These are phyloP conservation scores for Earliella scabrosa DNA, from an alignment of 1,284 basidiomycete species.

Conservation along the genomic window DNA sequence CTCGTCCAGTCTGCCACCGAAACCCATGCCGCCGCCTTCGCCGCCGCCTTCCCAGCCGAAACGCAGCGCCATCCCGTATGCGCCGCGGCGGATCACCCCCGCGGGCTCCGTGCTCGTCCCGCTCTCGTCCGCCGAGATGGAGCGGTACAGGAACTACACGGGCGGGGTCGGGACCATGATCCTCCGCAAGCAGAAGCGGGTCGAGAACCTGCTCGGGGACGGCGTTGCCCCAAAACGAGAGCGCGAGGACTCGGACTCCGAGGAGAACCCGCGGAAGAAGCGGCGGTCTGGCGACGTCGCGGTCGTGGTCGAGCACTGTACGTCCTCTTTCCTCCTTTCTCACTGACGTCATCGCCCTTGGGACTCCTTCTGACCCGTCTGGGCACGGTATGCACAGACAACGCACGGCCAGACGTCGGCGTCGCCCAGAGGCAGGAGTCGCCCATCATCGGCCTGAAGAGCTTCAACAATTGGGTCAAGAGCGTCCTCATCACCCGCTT, in stretches of 20 bases:
- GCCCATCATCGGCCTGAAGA: slow-evolving; percentile 95
- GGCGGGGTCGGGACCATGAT: slow-evolving; percentile 58
- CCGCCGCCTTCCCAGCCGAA: slow-evolving; percentile 25
- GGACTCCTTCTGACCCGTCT: slow-evolving; percentile 8
- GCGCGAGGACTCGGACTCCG: slow-evolving; percentile 51
- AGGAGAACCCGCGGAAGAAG: slow-evolving; percentile 41
- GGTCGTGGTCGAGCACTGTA: slow-evolving; percentile 75
- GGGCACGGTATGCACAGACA: slow-evolving; percentile 59
- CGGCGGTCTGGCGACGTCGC: slow-evolving; percentile 70
- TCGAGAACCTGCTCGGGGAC: slow-evolving; percentile 36
- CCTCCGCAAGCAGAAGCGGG: slow-evolving; percentile 64
- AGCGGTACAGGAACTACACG: slow-evolving; percentile 59
- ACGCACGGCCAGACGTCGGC: slow-evolving; percentile 90
- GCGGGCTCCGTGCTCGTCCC: slow-evolving; percentile 66
- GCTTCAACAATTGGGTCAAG: slow-evolving; percentile 99
- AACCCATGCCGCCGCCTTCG: slow-evolving; percentile 25
- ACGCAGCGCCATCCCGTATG: slow-evolving; percentile 55
- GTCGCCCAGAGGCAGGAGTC: slow-evolving; percentile 85
- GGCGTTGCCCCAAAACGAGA: slow-evolving; percentile 46
- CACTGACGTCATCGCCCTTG: slow-evolving; percentile 11
- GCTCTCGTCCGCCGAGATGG: slow-evolving; percentile 64
- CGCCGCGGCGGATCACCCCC: slow-evolving; percentile 65
- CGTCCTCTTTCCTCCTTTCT: slow-evolving; percentile 33
- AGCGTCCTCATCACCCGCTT: slow-evolving; percentile 92
- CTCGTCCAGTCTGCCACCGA: slow-evolving; percentile 18